A percentile compares a stretch with the other conserved stretches of the same genome.
Conservation (phyloP, 2,329 filamentous ascomycete species). For the Claviceps fusiformis region DNA sequence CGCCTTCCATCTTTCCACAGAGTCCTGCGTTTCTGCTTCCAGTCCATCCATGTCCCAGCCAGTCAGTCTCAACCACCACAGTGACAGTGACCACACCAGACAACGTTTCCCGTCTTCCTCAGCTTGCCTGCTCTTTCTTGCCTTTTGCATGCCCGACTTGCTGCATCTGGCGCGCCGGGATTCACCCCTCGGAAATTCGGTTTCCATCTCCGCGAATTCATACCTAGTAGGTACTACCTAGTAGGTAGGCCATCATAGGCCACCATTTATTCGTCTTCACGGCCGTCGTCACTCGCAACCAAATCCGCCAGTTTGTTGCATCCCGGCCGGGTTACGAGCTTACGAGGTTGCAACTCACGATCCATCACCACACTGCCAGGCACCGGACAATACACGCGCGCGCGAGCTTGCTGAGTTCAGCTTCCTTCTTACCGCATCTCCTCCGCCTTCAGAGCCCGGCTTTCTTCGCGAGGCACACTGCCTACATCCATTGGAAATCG, state of each 20-base stretch:
- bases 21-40: not conserved
- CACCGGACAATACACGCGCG: not conserved
- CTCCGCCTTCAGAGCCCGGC: not conserved
- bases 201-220: not conserved
- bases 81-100: not conserved
- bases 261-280: not conserved
- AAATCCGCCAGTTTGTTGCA: not conserved
- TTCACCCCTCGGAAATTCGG: not conserved
- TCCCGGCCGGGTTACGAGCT: not conserved
- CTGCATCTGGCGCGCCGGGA: not conserved
- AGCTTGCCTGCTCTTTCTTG: not conserved
- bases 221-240: too few species aligned
- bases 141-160: not conserved
- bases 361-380: too few species aligned
- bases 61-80: too few species aligned
- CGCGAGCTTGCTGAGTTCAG: not conserved
- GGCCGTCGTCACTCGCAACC: slow-evolving; percentile 1
- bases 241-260: too few species aligned
- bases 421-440: not conserved
- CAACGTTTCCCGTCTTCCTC: not conserved
- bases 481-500: not conserved
- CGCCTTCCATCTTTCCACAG: too few species aligned
- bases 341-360: too few species aligned
- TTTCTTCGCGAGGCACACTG: not conserved
- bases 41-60: not conserved